phyloP scores from a whole-genome alignment of 179 eudicot species.

The Beta macrorhiza region DNA sequence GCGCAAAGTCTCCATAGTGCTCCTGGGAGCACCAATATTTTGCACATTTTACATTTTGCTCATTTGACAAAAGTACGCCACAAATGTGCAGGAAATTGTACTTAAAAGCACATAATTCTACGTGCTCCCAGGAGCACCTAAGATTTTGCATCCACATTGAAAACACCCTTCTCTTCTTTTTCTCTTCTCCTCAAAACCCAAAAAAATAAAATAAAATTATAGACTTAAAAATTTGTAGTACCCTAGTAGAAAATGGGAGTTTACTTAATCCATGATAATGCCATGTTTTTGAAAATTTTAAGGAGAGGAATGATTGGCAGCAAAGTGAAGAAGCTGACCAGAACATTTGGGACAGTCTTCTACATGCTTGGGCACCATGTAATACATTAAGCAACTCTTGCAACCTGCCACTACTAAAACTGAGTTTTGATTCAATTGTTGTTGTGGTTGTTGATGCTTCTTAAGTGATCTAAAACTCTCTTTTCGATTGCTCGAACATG shows the following conservation, averaged over 20 bases:
- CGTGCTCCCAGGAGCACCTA: no score
- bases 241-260: neutral
- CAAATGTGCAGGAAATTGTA: no score
- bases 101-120: no score
- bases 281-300: neutral
- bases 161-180: no score
- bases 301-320: constrained; percentile 36
- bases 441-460: constrained; percentile 4
- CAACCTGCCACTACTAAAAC: constrained; percentile 95
- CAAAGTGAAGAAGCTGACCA: constrained; percentile 84
- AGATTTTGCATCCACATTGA: no score
- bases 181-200: no score
- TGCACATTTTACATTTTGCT: no score
- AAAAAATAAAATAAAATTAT: neutral
- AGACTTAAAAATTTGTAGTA: neutral
- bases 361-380: constrained; percentile 82
- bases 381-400: constrained; percentile 89
- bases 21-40: no score
- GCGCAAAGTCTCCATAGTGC: no score
- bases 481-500: constrained; percentile 28
- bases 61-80: no score
- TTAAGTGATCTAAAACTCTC: constrained; percentile 22
- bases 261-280: no score
- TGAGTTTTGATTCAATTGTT: constrained; percentile 19
- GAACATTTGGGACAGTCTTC: constrained; percentile 80